Evolutionary conservation across 257 asterid species (phyloP).

Genomic region (Scutellaria baicalensis): DNA sequence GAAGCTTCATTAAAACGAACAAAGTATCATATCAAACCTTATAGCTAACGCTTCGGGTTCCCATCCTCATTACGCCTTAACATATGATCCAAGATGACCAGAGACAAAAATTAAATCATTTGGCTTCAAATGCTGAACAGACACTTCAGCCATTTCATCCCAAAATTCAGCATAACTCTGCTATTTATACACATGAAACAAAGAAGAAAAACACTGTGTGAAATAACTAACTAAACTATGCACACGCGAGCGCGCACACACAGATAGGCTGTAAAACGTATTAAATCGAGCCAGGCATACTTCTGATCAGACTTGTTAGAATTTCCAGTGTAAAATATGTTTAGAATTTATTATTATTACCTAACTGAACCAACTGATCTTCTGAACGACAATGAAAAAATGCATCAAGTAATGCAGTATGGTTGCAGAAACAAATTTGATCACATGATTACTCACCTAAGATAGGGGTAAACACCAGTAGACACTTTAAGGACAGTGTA

Average conservation of each 20-base stretch:
- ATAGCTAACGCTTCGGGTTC: background rate
- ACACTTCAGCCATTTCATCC: slow-evolving; percentile 48
- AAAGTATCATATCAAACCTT: slow-evolving; percentile 33
- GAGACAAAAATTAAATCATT: slow-evolving; percentile 55
- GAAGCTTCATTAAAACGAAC: background rate
- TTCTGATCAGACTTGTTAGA: background rate
- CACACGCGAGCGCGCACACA: no score
- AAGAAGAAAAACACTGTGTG: background rate
- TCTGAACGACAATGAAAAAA: no score
- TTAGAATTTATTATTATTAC: no score
- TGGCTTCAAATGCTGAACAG: slow-evolving; percentile 50
- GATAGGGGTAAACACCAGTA: slow-evolving; percentile 7
- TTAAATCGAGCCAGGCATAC: background rate
- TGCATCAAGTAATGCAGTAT: no score
- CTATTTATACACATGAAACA: background rate
- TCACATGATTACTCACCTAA: slow-evolving; percentile 25
- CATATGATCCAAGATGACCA: slow-evolving; percentile 46
- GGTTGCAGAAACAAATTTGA: background rate
- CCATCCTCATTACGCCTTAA: slow-evolving; percentile 26
- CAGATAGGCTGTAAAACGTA: background rate
- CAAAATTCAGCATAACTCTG: slow-evolving; percentile 57
- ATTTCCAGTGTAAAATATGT: no score
- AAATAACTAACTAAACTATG: background rate
- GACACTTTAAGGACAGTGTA: slow-evolving; percentile 29
- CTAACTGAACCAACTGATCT: no score